Conservation (phyloP, 2,329 filamentous ascomycete genomes). For the Colletotrichum simmondsii region DNA sequence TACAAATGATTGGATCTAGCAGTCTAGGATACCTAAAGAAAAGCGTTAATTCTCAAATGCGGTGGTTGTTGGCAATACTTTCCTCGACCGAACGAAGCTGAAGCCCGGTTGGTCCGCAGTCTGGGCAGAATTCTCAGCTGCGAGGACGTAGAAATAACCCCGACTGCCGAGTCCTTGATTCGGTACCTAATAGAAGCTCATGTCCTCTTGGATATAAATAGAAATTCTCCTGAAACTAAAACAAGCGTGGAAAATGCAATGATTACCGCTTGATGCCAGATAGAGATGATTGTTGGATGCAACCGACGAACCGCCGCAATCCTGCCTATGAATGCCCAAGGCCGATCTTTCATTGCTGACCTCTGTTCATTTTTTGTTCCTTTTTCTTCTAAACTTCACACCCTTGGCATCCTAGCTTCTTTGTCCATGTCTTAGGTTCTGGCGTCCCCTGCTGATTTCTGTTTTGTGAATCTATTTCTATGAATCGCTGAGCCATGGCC, state of each 20-base stretch:
- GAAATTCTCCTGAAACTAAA: no score
- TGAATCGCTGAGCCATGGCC: no score
- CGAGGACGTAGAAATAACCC: background rate
- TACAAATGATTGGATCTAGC: background rate
- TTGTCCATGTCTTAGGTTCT: no score
- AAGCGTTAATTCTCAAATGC: background rate
- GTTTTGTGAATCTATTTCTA: no score
- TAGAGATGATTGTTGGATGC: background rate
- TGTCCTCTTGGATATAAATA: background rate
- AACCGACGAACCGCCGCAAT: background rate
- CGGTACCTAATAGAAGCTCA: background rate
- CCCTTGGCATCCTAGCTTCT: background rate
- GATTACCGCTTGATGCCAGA: no score
- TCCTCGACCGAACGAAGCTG: background rate
- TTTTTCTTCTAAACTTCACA: no score
- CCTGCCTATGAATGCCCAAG: background rate
- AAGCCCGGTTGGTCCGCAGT: background rate
- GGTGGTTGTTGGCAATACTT: background rate
- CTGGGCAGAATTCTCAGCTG: background rate
- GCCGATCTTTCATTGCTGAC: background rate
- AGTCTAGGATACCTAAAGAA: background rate
- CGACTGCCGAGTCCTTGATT: background rate
- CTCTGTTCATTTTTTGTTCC: no score
- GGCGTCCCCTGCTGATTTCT: no score
- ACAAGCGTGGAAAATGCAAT: no score